Percentiles rank a stretch among this genome's conserved stretches.
These are phyloP conservation scores for Pulveroboletus sp. DNA, from an alignment of 768 basidiomycete genomes.

Conservation along the genomic window DNA sequence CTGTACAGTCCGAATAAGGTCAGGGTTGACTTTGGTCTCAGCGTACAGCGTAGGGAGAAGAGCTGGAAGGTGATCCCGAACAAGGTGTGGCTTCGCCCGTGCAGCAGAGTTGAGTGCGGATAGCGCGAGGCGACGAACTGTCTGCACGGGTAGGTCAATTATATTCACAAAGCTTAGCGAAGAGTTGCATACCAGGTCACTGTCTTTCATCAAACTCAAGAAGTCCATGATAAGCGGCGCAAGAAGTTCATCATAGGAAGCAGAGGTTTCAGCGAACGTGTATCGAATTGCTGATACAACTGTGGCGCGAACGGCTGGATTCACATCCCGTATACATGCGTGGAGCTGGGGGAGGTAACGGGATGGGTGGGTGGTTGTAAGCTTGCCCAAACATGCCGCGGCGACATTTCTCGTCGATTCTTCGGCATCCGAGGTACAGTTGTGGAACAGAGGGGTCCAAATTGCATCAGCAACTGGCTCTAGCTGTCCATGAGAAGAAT, in stretches of 20 bases:
- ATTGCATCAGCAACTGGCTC: slow-evolving; percentile 84
- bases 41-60: slow-evolving; percentile 82
- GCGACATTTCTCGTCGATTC: slow-evolving; percentile 93
- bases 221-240: slow-evolving; percentile 88
- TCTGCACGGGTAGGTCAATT: slow-evolving; percentile 42
- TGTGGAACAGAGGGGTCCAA: slow-evolving; percentile 90
- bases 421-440: slow-evolving; percentile 77
- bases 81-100: slow-evolving; percentile 88
- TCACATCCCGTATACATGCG: slow-evolving; percentile 65
- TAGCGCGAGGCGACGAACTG: slow-evolving; percentile 84
- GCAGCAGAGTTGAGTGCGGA: slow-evolving; percentile 93
- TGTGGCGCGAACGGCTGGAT: slow-evolving; percentile 74
- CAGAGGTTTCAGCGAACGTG: slow-evolving; percentile 82
- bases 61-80: slow-evolving; percentile 74
- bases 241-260: slow-evolving; percentile 86
- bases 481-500: slow-evolving; percentile 79
- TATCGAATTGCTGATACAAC: slow-evolving; percentile 91
- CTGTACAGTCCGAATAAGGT: slow-evolving; percentile 84
- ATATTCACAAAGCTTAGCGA: neutral
- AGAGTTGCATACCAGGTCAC: slow-evolving; percentile 63
- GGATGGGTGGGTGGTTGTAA: slow-evolving; percentile 87
- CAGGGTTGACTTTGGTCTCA: slow-evolving; percentile 75
- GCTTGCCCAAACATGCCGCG: slow-evolving; percentile 93
- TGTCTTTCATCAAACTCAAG: slow-evolving; percentile 84
- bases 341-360: slow-evolving; percentile 92